Conservation (phyloP, 2,329 filamentous ascomycete genomes). For the Leptodontidium sp. region DNA sequence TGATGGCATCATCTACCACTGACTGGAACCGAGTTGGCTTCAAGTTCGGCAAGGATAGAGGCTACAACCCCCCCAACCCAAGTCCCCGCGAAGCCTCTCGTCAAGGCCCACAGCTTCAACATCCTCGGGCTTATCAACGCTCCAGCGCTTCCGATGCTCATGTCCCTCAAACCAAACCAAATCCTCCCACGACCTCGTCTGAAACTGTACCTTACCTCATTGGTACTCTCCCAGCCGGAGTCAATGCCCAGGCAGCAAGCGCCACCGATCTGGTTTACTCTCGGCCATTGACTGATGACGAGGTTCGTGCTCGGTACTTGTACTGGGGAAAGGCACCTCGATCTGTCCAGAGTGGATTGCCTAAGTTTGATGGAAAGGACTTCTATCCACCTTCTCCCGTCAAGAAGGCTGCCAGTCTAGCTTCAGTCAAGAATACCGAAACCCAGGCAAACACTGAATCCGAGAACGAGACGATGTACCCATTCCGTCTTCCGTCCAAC, state of each 20-base stretch:
- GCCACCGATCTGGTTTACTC: constrained; percentile 62
- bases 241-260: constrained; percentile 52
- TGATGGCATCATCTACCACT: constrained; percentile 36
- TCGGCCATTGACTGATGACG: constrained; percentile 65
- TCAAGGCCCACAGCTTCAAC: constrained; percentile 11
- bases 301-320: constrained; percentile 64
- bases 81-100: constrained; percentile 29
- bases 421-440: constrained; percentile 1
- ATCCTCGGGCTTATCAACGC: constrained; percentile 28
- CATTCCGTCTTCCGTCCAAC: constrained; percentile 10
- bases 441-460: background rate
- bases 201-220: constrained; percentile 59
- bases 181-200: constrained; percentile 2
- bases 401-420: constrained; percentile 47
- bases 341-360: constrained; percentile 58
- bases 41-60: constrained; percentile 22
- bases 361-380: constrained; percentile 71
- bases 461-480: constrained; percentile 8
- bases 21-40: constrained; percentile 34
- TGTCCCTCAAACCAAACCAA: background rate
- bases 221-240: constrained; percentile 57
- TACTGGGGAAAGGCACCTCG: constrained; percentile 67
- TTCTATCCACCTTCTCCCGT: constrained; percentile 66
- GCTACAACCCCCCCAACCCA: constrained; percentile 26
- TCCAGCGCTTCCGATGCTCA: constrained; percentile 35